These are phyloP conservation scores for Cyathus striatus DNA, from an alignment of 768 basidiomycete genomes.

Conservation along the genomic window DNA sequence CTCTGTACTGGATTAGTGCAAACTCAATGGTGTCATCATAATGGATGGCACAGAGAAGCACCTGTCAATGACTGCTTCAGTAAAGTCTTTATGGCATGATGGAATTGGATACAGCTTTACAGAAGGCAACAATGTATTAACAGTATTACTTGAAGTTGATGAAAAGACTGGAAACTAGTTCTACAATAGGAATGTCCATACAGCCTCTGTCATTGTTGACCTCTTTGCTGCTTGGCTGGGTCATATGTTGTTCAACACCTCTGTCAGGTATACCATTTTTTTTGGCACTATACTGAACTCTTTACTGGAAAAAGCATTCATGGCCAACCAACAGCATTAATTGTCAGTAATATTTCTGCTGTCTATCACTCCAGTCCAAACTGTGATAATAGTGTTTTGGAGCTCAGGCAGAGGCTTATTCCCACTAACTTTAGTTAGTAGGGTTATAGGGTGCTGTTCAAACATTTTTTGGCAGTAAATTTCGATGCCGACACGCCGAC, in stretches of 20 bases:
- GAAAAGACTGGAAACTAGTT: conserved; percentile 56
- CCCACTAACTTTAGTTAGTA: too few species aligned
- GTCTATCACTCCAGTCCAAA: conserved; percentile 27
- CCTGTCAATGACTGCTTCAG: conserved; percentile 8
- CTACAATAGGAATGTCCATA: conserved; percentile 55
- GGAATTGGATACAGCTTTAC: conserved; percentile 58
- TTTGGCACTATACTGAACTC: too few species aligned
- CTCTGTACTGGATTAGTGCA: conserved; percentile 66
- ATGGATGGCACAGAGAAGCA: conserved; percentile 27
- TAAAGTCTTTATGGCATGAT: conserved; percentile 56
- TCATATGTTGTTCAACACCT: conserved; percentile 15
- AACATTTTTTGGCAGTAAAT: too few species aligned
- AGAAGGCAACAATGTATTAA: conserved; percentile 7
- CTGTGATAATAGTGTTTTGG: conserved; percentile 44
- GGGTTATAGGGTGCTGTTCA: too few species aligned
- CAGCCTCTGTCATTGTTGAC: conserved; percentile 53
- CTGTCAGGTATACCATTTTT: conserved; percentile 35
- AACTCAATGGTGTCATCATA: conserved; percentile 33
- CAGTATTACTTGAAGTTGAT: conserved; percentile 35
- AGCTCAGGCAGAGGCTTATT: conserved; percentile 26
- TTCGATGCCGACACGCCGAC: too few species aligned
- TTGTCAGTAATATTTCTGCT: conserved; percentile 32
- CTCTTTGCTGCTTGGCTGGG: conserved; percentile 39
- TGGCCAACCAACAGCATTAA: conserved; percentile 20
- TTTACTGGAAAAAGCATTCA: conserved; percentile 18